Conservation (phyloP, 331 rosid species). For the Spiraea crenata region DNA sequence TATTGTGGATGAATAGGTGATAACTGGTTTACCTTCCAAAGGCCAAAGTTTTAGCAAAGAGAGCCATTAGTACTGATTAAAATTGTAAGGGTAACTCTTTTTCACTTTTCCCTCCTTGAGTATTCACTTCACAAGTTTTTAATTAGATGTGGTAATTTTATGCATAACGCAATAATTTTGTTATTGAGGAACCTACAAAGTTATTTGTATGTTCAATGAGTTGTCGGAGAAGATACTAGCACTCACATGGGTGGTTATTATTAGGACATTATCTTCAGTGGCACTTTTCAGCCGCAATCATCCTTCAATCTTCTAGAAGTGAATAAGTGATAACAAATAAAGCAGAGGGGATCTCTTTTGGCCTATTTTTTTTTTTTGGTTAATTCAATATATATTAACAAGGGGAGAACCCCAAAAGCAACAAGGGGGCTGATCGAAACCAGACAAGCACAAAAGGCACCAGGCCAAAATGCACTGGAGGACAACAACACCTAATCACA, state of each 20-base stretch:
- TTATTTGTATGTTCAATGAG: slow-evolving; percentile 45
- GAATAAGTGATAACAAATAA: no score
- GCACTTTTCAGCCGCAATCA: slow-evolving; percentile 21
- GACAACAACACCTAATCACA: no score
- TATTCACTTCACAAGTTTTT: no score
- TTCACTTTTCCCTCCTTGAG: no score
- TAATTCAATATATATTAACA: no score
- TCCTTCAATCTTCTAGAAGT: slow-evolving; percentile 5
- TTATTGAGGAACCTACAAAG: slow-evolving; percentile 44
- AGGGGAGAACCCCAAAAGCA: no score
- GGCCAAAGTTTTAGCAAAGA: slow-evolving; percentile 30
- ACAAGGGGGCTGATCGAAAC: no score
- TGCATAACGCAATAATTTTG: slow-evolving; percentile 61
- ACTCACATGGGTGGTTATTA: slow-evolving; percentile 44
- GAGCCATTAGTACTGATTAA: not conserved
- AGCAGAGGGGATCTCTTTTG: no score
- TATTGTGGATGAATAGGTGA: slow-evolving; percentile 63
- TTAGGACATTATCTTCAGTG: no score
- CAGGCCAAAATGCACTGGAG: no score
- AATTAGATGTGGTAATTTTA: not conserved
- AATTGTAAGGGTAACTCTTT: slow-evolving; percentile 26
- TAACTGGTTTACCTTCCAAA: slow-evolving; percentile 48
- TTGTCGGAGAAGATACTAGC: slow-evolving; percentile 22
- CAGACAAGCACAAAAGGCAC: no score
- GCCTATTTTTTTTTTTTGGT: no score